Evolutionary conservation across 176 grass and related monocot species (phyloP).

Genomic region (Leersia perrieri): DNA sequence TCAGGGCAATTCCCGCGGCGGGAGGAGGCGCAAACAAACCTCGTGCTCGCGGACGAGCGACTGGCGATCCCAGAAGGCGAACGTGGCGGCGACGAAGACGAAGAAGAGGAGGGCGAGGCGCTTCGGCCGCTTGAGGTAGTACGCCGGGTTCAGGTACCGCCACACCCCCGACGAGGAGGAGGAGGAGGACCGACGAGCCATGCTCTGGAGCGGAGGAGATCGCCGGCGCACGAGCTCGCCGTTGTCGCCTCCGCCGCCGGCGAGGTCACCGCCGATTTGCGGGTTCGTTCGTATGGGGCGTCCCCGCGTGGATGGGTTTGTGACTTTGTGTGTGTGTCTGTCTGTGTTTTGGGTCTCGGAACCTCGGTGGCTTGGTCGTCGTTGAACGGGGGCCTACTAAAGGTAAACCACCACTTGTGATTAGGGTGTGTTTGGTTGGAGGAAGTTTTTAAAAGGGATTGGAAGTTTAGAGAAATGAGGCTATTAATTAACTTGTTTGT

Average conservation of each 20-base stretch:
- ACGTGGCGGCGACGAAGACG: conserved; percentile 76
- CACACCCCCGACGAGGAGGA: conserved; percentile 62
- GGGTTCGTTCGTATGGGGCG: neutral
- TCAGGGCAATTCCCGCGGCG: conserved; percentile 10
- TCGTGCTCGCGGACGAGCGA: conserved; percentile 84
- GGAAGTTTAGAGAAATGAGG: too few species aligned
- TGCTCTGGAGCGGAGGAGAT: conserved; percentile 30
- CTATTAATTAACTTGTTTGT: too few species aligned
- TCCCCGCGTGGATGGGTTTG: conserved; percentile 15
- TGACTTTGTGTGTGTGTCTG: too few species aligned
- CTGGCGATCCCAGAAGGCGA: conserved; percentile 95
- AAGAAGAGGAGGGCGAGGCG: conserved; percentile 86
- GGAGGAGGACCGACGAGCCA: conserved; percentile 57
- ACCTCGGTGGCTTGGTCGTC: conserved; percentile 8
- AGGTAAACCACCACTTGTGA: conserved; percentile 34
- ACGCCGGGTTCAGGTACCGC: conserved; percentile 89
- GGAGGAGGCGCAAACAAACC: conserved; percentile 42
- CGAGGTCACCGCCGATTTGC: conserved; percentile 45
- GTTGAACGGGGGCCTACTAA: conserved; percentile 31
- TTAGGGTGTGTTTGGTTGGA: too few species aligned
- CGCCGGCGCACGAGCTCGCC: conserved; percentile 46
- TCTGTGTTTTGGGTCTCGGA: conserved; percentile 18
- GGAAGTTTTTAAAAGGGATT: too few species aligned
- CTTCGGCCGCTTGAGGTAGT: conserved; percentile 97
- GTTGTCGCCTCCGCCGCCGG: conserved; percentile 1